Evolutionary conservation across 306 rosid genomes (phyloP), one percentile per base, ranked within the genome.

Genomic region (Hippophae rhamnoides): DNA sequence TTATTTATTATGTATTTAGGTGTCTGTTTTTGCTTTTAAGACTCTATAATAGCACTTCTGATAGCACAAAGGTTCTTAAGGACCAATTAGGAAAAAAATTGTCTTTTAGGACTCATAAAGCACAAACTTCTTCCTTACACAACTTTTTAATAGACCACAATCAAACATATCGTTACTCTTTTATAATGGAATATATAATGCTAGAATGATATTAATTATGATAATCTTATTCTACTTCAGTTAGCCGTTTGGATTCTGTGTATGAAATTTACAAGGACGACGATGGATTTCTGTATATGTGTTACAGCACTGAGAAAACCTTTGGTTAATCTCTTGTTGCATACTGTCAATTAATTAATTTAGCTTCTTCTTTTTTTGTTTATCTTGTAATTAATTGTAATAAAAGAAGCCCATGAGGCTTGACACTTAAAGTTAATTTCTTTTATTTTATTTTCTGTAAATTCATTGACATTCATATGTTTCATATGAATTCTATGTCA

Each of bases 201-300:
- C 38, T 31, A 31, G 5, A 31, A 31, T 31, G 38, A 31, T 31
- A 31, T 31, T 31, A 4, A 31, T 31, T 31, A 31, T 31, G 38
- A 44, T 69, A 57, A 57, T 18, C 38, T 68, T 61, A 56, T 41
- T 53, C 14, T 31, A 31, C 38, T 54, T 57, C 80, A 81, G 78
- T 71, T 9, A 74, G 76, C 71, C 58, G 64, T 10, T 57, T 81
- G 82, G 77, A 69, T 43, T 26, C 68, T 1, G 72, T 74, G 51
- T 74, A 74, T 10, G 69, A 71, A 31, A 57, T 58, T 23, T 71
- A 78, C 88, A 92, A 69, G 79, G 96, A 85, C 44, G 89, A 83
- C 9, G 99, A 87, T 75, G 96, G 95, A 54, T 92, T 88, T 81
- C 93, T 87, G 40, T 88, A 92, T 74, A 78, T 85, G 95, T 80